Conservation (phyloP, 345 rosid genomes). For the Murraya paniculata region DNA sequence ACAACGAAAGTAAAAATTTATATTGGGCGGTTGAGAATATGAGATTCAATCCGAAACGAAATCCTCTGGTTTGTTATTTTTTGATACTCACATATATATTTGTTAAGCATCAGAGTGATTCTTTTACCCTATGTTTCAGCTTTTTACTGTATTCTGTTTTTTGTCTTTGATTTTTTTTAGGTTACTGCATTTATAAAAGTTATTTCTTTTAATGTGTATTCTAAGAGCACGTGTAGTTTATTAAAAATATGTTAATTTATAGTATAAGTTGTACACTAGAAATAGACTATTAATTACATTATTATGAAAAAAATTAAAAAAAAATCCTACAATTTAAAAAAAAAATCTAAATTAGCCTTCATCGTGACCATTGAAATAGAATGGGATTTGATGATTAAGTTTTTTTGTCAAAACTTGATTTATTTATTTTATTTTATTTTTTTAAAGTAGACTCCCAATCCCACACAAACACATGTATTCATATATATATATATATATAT, state of each 20-base stretch:
- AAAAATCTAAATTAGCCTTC: neutral
- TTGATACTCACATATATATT: neutral
- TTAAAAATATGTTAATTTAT: too few species aligned
- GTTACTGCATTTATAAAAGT: too few species aligned
- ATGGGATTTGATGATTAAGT: too few species aligned
- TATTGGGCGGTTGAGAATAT: neutral
- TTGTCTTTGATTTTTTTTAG: neutral
- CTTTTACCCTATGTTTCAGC: neutral
- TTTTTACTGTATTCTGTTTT: neutral
- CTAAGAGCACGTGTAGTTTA: neutral
- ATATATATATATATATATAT: too few species aligned
- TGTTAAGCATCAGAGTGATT: neutral
- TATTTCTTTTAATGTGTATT: too few species aligned
- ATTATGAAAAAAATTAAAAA: neutral
- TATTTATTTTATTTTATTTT: too few species aligned
- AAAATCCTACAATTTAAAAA: neutral
- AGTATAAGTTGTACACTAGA: too few species aligned
- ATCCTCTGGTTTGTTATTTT: neutral
- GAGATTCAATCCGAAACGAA: neutral
- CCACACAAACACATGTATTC: too few species aligned
- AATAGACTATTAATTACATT: too few species aligned
- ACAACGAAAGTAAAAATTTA: neutral
- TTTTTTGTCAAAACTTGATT: too few species aligned
- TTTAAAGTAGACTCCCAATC: too few species aligned
- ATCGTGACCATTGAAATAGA: too few species aligned